Conservation (phyloP, 305 asterid genomes). For the Fraxinus sp. region DNA sequence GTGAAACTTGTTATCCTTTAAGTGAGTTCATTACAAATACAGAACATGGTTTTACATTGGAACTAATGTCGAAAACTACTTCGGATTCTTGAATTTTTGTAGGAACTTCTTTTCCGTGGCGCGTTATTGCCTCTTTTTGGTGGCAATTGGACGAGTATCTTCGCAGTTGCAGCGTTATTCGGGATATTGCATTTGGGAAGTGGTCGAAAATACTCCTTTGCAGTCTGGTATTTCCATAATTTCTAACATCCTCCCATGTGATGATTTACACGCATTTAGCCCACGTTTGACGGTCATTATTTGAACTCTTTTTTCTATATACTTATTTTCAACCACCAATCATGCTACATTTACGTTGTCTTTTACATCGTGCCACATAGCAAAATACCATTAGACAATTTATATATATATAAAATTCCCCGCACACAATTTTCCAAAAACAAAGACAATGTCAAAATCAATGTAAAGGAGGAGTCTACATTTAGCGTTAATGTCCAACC, state of each 20-base stretch:
- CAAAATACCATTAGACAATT: not conserved
- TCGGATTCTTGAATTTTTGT: slow-evolving; percentile 18
- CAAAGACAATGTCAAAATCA: not conserved
- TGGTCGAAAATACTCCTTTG: slow-evolving; percentile 87
- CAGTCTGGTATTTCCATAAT: slow-evolving; percentile 54
- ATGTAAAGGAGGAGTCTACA: not conserved
- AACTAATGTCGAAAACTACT: slow-evolving; percentile 10
- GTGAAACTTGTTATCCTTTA: too few species aligned
- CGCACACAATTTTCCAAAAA: not conserved
- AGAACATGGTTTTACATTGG: not conserved
- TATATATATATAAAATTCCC: not conserved
- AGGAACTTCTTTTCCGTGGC: slow-evolving; percentile 93
- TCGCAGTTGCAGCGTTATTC: slow-evolving; percentile 66
- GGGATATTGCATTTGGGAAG: slow-evolving; percentile 80
- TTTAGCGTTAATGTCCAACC: not conserved
- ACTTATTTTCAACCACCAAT: not conserved
- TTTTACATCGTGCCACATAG: not conserved
- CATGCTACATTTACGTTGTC: not conserved
- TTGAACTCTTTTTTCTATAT: too few species aligned
- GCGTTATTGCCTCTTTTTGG: slow-evolving; percentile 77
- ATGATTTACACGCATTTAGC: not conserved
- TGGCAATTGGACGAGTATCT: slow-evolving; percentile 43
- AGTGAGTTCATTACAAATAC: not conserved
- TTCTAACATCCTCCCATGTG: not conserved
- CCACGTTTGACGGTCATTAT: not conserved